These are phyloP conservation scores for Zopfochytrium polystomum DNA, from an alignment of 371 early-diverging fungal genomes.

Conservation along the genomic window DNA sequence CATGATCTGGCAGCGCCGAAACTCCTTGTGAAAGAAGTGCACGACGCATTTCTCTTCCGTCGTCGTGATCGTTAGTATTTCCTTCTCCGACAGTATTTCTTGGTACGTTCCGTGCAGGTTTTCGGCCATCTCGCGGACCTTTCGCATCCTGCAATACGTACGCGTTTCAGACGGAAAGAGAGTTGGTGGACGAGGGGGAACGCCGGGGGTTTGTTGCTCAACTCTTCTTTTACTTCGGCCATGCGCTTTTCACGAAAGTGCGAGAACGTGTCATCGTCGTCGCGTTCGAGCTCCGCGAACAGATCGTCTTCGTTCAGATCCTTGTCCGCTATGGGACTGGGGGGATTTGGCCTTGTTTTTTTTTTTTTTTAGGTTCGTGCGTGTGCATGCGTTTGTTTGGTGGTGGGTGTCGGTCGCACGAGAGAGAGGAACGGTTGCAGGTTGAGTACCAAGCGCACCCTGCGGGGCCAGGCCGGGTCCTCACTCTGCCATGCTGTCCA, in stretches of 20 bases:
- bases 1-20: slow-evolving; percentile 89
- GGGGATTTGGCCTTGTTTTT: background rate
- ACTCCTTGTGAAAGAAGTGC: slow-evolving; percentile 90
- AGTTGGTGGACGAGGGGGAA: slow-evolving; percentile 2
- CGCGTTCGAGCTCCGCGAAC: slow-evolving; percentile 64
- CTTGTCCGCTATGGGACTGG: slow-evolving; percentile 3
- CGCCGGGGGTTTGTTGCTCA: background rate
- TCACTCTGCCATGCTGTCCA: no score
- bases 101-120: slow-evolving; percentile 77
- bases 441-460: no score
- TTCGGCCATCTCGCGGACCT: slow-evolving; percentile 61
- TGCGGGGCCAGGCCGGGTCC: no score
- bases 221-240: slow-evolving; percentile 63
- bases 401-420: no score
- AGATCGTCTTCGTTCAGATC: slow-evolving; percentile 59
- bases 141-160: slow-evolving; percentile 47
- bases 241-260: slow-evolving; percentile 60
- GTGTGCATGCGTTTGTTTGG: no score
- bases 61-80: slow-evolving; percentile 79
- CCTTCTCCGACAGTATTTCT: slow-evolving; percentile 79
- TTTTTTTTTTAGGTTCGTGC: no score
- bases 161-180: slow-evolving; percentile 1
- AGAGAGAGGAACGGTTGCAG: no score
- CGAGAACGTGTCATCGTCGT: slow-evolving; percentile 53
- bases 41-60: slow-evolving; percentile 70